These are phyloP conservation scores for Liriodendron chinense DNA, from an alignment of 164 flowering plant species.

Conservation along the genomic window DNA sequence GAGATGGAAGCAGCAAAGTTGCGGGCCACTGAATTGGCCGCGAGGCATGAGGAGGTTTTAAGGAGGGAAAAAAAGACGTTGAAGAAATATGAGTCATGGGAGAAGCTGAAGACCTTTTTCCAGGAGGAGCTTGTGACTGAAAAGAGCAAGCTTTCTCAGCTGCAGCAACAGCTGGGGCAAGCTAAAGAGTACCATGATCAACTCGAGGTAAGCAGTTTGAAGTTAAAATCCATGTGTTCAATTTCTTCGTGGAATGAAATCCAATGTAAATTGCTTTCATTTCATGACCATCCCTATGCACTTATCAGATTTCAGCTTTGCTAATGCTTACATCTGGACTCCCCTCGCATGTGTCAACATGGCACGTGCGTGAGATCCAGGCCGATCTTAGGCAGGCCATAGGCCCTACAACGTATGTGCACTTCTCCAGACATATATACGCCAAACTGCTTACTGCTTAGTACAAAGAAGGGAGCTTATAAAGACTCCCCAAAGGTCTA, in stretches of 20 bases:
- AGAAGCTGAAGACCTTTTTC: conserved; percentile 60
- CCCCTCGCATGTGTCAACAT: not conserved
- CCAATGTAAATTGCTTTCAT: not conserved
- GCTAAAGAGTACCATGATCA: conserved; percentile 56
- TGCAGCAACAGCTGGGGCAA: conserved; percentile 56
- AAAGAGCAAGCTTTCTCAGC: conserved; percentile 46
- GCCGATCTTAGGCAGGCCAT: not conserved
- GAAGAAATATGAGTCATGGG: conserved; percentile 76
- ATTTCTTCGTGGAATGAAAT: not conserved
- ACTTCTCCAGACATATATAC: not conserved
- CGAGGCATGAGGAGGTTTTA: conserved; percentile 65
- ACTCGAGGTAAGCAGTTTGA: conserved; percentile 54
- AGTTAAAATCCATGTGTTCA: too few relatives aligned
- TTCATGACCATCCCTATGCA: not conserved
- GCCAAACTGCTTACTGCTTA: not conserved
- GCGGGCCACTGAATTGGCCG: conserved; percentile 76
- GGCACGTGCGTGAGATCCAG: not conserved
- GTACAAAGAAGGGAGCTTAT: not conserved
- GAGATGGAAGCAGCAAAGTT: conserved; percentile 86
- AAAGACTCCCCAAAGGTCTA: not conserved
- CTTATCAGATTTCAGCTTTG: not conserved
- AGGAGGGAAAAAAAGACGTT: conserved; percentile 72
- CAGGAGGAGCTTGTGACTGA: conserved; percentile 77
- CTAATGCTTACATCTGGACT: not conserved
- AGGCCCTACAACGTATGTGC: not conserved